Evolutionary conservation across 2,329 filamentous ascomycete species (phyloP).

Genomic region (Ceratocystis eucalypticola): DNA sequence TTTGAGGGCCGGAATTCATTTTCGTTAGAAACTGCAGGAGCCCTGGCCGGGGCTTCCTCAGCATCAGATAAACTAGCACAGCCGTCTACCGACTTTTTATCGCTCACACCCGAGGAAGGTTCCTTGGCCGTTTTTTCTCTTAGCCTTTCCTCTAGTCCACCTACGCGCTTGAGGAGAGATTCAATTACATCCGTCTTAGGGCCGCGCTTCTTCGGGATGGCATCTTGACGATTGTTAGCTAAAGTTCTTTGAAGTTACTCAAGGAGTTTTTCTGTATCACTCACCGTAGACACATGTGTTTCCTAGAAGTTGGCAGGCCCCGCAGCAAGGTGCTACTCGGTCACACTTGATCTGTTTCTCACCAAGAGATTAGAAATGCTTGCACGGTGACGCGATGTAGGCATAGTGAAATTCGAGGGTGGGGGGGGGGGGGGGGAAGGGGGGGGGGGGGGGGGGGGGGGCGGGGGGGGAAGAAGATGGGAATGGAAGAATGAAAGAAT

Average conservation of each 20-base stretch:
- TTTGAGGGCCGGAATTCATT: neutral
- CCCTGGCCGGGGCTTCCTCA: neutral
- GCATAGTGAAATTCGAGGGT: no score
- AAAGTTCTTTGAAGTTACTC: neutral
- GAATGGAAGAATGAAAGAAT: no score
- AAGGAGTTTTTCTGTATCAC: slow-evolving; percentile 23
- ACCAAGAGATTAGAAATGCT: neutral
- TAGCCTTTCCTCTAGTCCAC: slow-evolving; percentile 68
- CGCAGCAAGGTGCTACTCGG: slow-evolving; percentile 67
- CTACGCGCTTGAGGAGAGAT: slow-evolving; percentile 65
- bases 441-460: no score
- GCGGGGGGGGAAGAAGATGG: no score
- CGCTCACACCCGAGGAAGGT: slow-evolving; percentile 19
- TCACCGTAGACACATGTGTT: slow-evolving; percentile 79
- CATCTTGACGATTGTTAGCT: slow-evolving; percentile 41
- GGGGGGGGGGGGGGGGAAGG: no score
- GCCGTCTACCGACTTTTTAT: neutral
- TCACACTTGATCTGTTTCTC: slow-evolving; percentile 73
- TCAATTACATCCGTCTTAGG: slow-evolving; percentile 84
- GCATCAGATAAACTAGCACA: neutral
- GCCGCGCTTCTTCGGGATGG: slow-evolving; percentile 76
- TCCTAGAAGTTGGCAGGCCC: slow-evolving; percentile 80
- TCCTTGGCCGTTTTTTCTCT: slow-evolving; percentile 47
- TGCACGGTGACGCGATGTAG: neutral
- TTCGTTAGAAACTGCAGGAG: neutral